A percentile compares a stretch with the other conserved stretches of the same genome.
phyloP scores from a whole-genome alignment of 2,329 filamentous ascomycete genomes.

The Fusarium coicis region DNA sequence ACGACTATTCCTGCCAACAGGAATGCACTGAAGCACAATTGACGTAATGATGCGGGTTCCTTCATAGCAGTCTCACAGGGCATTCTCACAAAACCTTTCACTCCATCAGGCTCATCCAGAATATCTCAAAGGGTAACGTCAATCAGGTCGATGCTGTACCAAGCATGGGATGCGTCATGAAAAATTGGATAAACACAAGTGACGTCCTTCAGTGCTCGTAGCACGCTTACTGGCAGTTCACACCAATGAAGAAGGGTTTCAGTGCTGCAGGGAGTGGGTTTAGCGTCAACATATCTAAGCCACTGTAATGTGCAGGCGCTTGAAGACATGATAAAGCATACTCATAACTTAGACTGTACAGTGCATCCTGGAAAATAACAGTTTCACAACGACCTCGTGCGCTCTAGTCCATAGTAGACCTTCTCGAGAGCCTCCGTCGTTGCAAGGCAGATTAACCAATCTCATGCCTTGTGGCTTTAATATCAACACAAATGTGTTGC shows the following conservation, averaged over 20 bases:
- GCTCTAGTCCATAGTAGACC: fast-evolving
- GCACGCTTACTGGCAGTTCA: fast-evolving
- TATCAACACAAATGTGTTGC: not conserved
- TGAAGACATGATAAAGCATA: too few relatives aligned
- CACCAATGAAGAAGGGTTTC: not conserved
- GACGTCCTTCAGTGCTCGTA: not conserved
- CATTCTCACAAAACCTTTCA: not conserved
- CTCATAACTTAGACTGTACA: too few relatives aligned
- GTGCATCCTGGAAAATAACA: fast-evolving
- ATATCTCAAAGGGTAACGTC: fast-evolving
- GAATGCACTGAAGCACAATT: not conserved
- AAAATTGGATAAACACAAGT: not conserved
- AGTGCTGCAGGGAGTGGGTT: not conserved
- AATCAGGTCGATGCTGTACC: too few relatives aligned
- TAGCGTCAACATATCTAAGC: fast-evolving
- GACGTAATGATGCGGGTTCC: fast-evolving
- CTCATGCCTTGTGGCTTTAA: fast-evolving
- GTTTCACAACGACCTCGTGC: fast-evolving
- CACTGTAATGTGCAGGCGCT: too few relatives aligned
- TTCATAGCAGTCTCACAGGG: too few relatives aligned
- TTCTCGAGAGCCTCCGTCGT: fast-evolving
- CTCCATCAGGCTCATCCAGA: not conserved
- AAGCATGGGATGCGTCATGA: too few relatives aligned
- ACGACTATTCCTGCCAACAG: too few relatives aligned
- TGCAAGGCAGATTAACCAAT: not conserved